Evolutionary conservation across 805 yeast genomes (phyloP).

Genomic region (Candida corydali): DNA sequence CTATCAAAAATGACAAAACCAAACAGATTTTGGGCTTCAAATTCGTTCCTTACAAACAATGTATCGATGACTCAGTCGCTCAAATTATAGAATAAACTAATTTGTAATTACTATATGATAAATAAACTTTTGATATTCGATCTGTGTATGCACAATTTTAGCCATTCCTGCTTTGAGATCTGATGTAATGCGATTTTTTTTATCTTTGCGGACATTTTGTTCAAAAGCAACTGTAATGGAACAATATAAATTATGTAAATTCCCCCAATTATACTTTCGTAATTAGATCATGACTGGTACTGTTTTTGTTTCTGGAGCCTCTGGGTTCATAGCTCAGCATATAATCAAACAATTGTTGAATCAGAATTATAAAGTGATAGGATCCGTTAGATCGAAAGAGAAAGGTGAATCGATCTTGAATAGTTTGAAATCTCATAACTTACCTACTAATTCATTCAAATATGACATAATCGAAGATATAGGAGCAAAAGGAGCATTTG

Average conservation of each 20-base stretch:
- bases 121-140: too few species aligned
- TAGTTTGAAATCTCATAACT: slow-evolving; percentile 10
- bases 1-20: slow-evolving; percentile 31
- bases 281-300: too few species aligned
- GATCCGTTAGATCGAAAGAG: slow-evolving; percentile 45
- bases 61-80: slow-evolving; percentile 38
- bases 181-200: background rate
- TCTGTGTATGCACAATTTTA: too few species aligned
- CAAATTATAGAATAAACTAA: slow-evolving; percentile 18
- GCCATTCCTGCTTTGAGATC: background rate
- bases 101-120: too few species aligned
- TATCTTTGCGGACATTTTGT: background rate
- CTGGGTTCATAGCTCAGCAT: slow-evolving; percentile 54
- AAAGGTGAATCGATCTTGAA: slow-evolving; percentile 38
- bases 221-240: background rate
- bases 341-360: slow-evolving; percentile 37
- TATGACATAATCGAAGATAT: slow-evolving; percentile 32
- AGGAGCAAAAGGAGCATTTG: slow-evolving; percentile 41
- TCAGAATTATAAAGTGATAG: slow-evolving; percentile 43
- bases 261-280: too few species aligned
- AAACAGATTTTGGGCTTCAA: slow-evolving; percentile 30
- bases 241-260: too few species aligned
- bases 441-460: slow-evolving; percentile 8
- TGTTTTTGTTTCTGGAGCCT: slow-evolving; percentile 50
- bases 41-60: slow-evolving; percentile 29